These are phyloP conservation scores for Clohesyomyces aquaticus DNA, from an alignment of 495 filamentous ascomycete species.

Conservation along the genomic window DNA sequence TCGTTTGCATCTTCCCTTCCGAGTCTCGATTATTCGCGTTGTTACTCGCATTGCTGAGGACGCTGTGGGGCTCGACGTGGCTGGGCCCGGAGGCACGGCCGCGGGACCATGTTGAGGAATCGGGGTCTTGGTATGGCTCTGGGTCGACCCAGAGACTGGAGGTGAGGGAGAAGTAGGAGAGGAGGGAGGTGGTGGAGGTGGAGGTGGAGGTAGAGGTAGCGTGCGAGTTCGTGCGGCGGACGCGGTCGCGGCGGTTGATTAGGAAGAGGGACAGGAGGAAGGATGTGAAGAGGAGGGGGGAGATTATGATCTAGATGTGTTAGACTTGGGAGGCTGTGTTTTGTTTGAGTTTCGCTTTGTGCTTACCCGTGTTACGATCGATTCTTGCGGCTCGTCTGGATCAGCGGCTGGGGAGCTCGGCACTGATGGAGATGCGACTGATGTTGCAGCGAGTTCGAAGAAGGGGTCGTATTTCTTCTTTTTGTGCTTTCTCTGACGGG, in stretches of 20 bases:
- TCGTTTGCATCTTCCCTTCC: conserved; percentile 6
- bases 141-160: conserved; percentile 40
- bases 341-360: not conserved
- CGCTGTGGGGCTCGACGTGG: conserved; percentile 13
- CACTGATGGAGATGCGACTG: conserved; percentile 5
- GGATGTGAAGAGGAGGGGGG: conserved; percentile 45
- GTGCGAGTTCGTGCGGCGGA: conserved; percentile 40
- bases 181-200: not conserved
- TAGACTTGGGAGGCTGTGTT: conserved; percentile 10
- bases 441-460: conserved; percentile 21
- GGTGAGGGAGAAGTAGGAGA: conserved; percentile 27
- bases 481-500: conserved; percentile 23
- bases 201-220: conserved; percentile 15
- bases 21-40: not conserved
- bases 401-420: conserved; percentile 10
- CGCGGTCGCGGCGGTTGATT: conserved; percentile 43
- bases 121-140: conserved; percentile 46
- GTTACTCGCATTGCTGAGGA: not conserved
- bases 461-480: conserved; percentile 33
- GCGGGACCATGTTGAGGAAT: conserved; percentile 31
- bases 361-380: conserved; percentile 14
- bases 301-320: conserved; percentile 38
- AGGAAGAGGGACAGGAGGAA: conserved; percentile 48
- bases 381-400: conserved; percentile 18
- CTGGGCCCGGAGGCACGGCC: conserved; percentile 4